Percentiles rank a stretch among this genome's conserved stretches.
Conservation (phyloP, 2,329 filamentous ascomycete species). For the Talaromyces sp. region DNA sequence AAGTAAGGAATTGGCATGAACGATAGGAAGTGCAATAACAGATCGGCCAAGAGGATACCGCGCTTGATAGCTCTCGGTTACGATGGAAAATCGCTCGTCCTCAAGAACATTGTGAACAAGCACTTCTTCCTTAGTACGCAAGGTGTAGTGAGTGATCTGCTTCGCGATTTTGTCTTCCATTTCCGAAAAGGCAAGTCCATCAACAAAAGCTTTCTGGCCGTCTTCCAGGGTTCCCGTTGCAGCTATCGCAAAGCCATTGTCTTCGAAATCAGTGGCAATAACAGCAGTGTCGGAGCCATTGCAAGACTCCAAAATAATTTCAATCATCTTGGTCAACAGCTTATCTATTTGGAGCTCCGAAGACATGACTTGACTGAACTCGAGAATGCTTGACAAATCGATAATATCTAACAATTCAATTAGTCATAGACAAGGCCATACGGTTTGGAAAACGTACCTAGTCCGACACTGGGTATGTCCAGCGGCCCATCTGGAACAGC, state of each 20-base stretch:
- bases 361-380: conserved; percentile 60
- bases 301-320: conserved; percentile 60
- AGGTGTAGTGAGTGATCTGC: conserved; percentile 57
- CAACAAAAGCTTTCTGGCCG: conserved; percentile 49
- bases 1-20: conserved; percentile 55
- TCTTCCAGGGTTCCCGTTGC: conserved; percentile 55
- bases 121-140: conserved; percentile 59
- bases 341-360: conserved; percentile 61
- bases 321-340: conserved; percentile 58
- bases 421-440: conserved; percentile 18
- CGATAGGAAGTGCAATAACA: conserved; percentile 58
- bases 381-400: conserved; percentile 58
- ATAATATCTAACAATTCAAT: conserved; percentile 54
- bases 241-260: conserved; percentile 55
- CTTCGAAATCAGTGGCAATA: conserved; percentile 56
- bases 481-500: conserved; percentile 32
- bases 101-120: conserved; percentile 60
- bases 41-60: conserved; percentile 54
- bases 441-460: conserved; percentile 23
- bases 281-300: conserved; percentile 56
- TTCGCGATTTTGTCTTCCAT: conserved; percentile 55
- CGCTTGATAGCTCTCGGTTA: conserved; percentile 51
- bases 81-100: conserved; percentile 60
- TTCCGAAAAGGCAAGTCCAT: conserved; percentile 52
- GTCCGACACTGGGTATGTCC: conserved; percentile 37